Conservation (phyloP, 306 rosid genomes). For the Neltuma alba region DNA sequence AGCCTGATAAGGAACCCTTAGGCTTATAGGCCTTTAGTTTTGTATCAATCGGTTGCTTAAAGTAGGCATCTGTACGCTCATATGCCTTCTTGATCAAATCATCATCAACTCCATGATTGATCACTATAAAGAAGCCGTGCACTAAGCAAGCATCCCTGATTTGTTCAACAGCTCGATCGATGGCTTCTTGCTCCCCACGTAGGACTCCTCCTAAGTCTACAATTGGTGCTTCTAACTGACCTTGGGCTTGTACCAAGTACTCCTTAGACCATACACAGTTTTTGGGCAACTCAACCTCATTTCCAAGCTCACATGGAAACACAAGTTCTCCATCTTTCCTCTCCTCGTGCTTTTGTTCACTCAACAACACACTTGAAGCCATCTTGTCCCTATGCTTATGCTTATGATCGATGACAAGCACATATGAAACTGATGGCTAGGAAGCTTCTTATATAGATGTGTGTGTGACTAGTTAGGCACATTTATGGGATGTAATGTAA, state of each 20-base stretch:
- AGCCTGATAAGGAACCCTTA: slow-evolving; percentile 55
- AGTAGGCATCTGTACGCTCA: slow-evolving; percentile 50
- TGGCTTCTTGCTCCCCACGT: slow-evolving; percentile 53
- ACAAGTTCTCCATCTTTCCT: neutral
- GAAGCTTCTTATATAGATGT: neutral
- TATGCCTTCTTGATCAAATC: slow-evolving; percentile 46
- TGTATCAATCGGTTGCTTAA: slow-evolving; percentile 51
- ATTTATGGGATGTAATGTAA: too few species aligned
- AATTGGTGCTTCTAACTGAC: slow-evolving; percentile 52
- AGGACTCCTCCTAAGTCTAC: slow-evolving; percentile 67
- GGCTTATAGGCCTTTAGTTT: slow-evolving; percentile 38
- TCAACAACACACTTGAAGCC: slow-evolving; percentile 34
- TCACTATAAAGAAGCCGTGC: slow-evolving; percentile 80
- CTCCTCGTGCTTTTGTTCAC: neutral
- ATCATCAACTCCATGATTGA: slow-evolving; percentile 63
- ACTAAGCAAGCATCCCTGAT: slow-evolving; percentile 51
- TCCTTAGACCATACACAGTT: slow-evolving; percentile 66
- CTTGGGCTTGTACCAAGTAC: slow-evolving; percentile 41
- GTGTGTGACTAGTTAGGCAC: neutral
- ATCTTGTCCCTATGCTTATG: slow-evolving; percentile 5
- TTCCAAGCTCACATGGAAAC: neutral
- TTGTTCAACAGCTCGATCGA: slow-evolving; percentile 43
- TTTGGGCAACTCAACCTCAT: slow-evolving; percentile 40
- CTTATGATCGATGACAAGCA: neutral
- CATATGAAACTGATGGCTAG: neutral